These are phyloP conservation scores for Mucor plumbeus DNA, from an alignment of 371 early-diverging fungal genomes.

Conservation along the genomic window DNA sequence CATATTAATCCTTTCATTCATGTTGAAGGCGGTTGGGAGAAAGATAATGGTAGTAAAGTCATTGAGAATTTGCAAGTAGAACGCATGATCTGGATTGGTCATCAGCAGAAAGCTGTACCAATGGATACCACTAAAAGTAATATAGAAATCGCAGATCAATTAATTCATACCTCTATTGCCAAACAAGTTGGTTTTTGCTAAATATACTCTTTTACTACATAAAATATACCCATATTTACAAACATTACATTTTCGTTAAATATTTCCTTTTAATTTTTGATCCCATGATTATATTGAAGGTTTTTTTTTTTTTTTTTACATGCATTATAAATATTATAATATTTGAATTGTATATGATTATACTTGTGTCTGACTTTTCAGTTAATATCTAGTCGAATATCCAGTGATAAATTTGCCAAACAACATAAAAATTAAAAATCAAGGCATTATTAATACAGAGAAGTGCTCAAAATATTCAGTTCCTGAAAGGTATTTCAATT, in stretches of 20 bases:
- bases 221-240: slow-evolving; percentile 6
- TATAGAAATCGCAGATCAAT: slow-evolving; percentile 40
- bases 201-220: not conserved
- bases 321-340: too few relatives aligned
- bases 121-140: slow-evolving; percentile 28
- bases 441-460: too few relatives aligned
- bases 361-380: too few relatives aligned
- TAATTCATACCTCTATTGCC: slow-evolving; percentile 39
- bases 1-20: slow-evolving; percentile 46
- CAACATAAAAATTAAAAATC: too few relatives aligned
- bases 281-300: too few relatives aligned
- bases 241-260: not conserved
- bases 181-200: slow-evolving; percentile 24
- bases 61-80: slow-evolving; percentile 36
- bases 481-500: too few relatives aligned
- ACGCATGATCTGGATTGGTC: slow-evolving; percentile 41
- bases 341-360: too few relatives aligned
- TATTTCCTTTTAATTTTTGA: not conserved
- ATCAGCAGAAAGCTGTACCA: slow-evolving; percentile 16
- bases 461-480: too few relatives aligned
- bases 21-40: slow-evolving; percentile 55
- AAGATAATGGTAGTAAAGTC: slow-evolving; percentile 44
- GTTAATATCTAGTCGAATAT: too few relatives aligned
- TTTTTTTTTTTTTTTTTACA: too few relatives aligned
- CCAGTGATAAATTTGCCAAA: too few relatives aligned